Conservation (phyloP, 768 basidiomycete species). For the Suillus spraguei region DNA sequence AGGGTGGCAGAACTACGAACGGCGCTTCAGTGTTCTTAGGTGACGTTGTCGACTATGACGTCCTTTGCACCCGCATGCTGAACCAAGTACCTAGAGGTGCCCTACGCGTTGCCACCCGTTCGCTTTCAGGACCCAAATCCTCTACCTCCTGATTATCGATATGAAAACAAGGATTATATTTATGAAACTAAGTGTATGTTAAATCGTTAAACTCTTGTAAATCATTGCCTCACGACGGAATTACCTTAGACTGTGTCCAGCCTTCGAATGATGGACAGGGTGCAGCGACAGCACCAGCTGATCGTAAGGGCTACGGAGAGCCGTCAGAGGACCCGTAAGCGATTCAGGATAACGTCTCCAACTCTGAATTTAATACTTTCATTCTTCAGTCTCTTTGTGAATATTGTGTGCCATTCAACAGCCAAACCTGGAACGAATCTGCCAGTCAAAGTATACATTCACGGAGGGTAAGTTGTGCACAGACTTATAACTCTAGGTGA, state of each 20-base stretch:
- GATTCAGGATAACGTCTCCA: not conserved
- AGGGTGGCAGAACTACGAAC: conserved; percentile 61
- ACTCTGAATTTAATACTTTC: not conserved
- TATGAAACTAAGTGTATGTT: conserved; percentile 56
- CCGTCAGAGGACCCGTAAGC: conserved; percentile 73
- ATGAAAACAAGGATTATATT: conserved; percentile 63
- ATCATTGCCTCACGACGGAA: not conserved
- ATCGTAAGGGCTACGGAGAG: conserved; percentile 66
- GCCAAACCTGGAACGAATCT: conserved; percentile 44
- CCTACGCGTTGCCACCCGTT: conserved; percentile 66
- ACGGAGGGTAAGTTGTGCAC: conserved; percentile 60
- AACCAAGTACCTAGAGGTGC: conserved; percentile 48
- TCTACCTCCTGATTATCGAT: conserved; percentile 55
- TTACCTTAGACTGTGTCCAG: conserved; percentile 54
- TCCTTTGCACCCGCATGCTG: not conserved
- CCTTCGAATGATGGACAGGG: conserved; percentile 69
- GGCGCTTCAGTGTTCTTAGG: conserved; percentile 69
- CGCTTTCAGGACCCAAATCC: conserved; percentile 66
- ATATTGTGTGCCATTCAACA: conserved; percentile 59
- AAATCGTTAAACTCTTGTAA: no score
- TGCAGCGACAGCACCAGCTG: conserved; percentile 49
- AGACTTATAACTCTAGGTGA: not conserved
- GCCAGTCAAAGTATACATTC: conserved; percentile 76
- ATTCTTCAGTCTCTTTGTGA: conserved; percentile 56
- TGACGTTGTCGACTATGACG: conserved; percentile 25